Evolutionary conservation across 2,329 filamentous ascomycete species (phyloP).

Genomic region (Alternaria novae-zelandiae): DNA sequence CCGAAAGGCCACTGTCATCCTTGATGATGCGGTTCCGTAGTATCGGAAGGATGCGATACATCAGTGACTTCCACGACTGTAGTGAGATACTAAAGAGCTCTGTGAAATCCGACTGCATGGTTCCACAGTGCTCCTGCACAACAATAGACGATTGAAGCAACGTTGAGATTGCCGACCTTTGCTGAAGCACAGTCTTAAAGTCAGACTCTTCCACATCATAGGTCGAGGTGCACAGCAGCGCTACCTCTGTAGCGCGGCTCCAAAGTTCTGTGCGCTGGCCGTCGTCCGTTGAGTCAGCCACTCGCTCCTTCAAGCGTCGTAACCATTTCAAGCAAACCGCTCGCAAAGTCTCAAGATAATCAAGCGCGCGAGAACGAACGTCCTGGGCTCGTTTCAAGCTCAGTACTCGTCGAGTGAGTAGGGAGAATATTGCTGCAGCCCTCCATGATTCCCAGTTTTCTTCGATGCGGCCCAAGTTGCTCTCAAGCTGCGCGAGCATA

Average conservation of each 20-base stretch:
- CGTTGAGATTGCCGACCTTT: slow-evolving; percentile 13
- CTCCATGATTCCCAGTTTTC: slow-evolving; percentile 49
- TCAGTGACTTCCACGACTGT: slow-evolving; percentile 23
- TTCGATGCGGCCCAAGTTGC: slow-evolving; percentile 8
- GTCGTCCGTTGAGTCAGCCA: slow-evolving; percentile 26
- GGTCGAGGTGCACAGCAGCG: slow-evolving; percentile 52
- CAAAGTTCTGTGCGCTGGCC: slow-evolving; percentile 40
- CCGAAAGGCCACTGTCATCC: slow-evolving; percentile 13
- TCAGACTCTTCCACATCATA: slow-evolving; percentile 53
- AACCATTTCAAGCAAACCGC: slow-evolving; percentile 52
- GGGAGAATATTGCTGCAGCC: slow-evolving; percentile 50
- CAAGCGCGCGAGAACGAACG: slow-evolving; percentile 35
- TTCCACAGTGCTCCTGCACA: slow-evolving; percentile 22
- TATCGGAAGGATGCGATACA: slow-evolving; percentile 21
- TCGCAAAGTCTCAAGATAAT: slow-evolving; percentile 44
- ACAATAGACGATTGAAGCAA: slow-evolving; percentile 31
- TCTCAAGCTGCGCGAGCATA: slow-evolving; percentile 24
- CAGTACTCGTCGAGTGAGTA: slow-evolving; percentile 53
- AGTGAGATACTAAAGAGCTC: slow-evolving; percentile 11
- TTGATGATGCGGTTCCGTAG: slow-evolving; percentile 9
- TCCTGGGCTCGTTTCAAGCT: slow-evolving; percentile 42
- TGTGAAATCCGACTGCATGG: background rate
- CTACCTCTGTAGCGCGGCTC: slow-evolving; percentile 47
- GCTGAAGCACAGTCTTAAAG: slow-evolving; percentile 36
- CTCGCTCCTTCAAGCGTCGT: slow-evolving; percentile 37